These are phyloP conservation scores for Poa annua DNA, from an alignment of 176 grass and related monocot genomes.

Conservation along the genomic window DNA sequence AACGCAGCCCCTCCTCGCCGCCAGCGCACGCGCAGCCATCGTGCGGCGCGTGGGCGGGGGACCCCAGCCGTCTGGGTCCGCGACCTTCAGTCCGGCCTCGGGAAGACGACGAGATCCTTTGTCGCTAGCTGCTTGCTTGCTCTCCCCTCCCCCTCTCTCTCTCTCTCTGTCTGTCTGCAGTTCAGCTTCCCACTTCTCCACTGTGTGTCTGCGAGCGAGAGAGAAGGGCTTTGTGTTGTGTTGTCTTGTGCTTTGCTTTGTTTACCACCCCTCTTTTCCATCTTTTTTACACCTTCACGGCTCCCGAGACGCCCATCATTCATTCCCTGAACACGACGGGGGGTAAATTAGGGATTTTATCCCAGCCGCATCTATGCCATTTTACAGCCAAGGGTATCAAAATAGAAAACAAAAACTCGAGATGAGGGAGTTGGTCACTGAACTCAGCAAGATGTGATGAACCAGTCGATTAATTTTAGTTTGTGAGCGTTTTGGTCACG, in stretches of 20 bases:
- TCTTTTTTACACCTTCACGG: conserved; percentile 22
- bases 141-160: not conserved
- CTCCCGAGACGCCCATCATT: conserved; percentile 66
- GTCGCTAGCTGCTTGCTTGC: conserved; percentile 34
- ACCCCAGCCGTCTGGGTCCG: conserved; percentile 22
- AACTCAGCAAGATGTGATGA: too few relatives aligned
- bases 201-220: not conserved
- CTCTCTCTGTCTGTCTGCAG: not conserved
- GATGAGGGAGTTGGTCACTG: too few relatives aligned
- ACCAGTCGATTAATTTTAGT: too few relatives aligned
- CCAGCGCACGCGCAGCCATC: conserved; percentile 74
- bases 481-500: too few relatives aligned
- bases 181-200: conserved; percentile 3
- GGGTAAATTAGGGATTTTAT: conserved; percentile 51
- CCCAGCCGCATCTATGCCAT: not conserved
- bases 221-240: conserved; percentile 19
- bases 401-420: too few relatives aligned
- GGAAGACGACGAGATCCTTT: conserved; percentile 26
- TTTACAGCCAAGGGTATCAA: not conserved
- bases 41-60: not conserved
- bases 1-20: conserved; percentile 42
- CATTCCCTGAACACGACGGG: conserved; percentile 48
- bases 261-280: conserved; percentile 28
- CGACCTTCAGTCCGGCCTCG: not conserved
- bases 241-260: conserved; percentile 34